Base-by-base conservation (phyloP, 116 monocot species). In the Dioscorea cayenensis region DNA sequence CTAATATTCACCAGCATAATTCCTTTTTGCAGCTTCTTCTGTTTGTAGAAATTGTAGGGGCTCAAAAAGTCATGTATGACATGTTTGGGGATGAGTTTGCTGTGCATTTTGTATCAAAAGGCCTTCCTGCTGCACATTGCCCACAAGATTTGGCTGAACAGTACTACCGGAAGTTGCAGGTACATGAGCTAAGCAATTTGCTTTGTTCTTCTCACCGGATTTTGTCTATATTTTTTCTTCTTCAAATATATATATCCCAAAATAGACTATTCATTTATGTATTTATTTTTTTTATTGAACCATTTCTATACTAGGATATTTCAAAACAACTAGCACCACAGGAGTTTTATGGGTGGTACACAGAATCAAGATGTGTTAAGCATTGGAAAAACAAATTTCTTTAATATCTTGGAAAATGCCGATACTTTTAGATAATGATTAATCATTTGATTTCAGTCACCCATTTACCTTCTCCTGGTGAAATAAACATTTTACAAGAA, bases 61-160 rank as follows among this genome's bases (percentile, higher is more conserved):
- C 96, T 51, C 87, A 92, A 49, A 92, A 90, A 72, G 81, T 90
- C 35, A 96, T 96, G 89, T 90, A 88, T 76, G 92, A 96, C 66
- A 90, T 81, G 64, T 89, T 92, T 73, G 89, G 96, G 10, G 65
- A 84, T 52, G 82, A 85, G 49, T 96, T 96, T 43, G 68, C 92
- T 60, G 19, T 75, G 51, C 73, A 81, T 61, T 96, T 96, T 75
- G 77, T 90, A 28, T 77, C 85, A 2, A 84, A 91, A 73, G 71
- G 79, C 16, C 88, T 94, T 51, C 73, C 69, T 68, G 71, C 74
- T 73, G 90, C 77, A 64, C 90, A 84, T 65, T 96, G 92, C 67
- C 84, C 96, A 25, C 90, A 80, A 71, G 86, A 92, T 27, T 72
- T 92, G 66, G 86, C 86, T 25, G 84, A 90, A 77, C 84, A 87